phyloP scores from a whole-genome alignment of 2,329 filamentous ascomycete genomes.

The Lasiodiplodia sp. region DNA sequence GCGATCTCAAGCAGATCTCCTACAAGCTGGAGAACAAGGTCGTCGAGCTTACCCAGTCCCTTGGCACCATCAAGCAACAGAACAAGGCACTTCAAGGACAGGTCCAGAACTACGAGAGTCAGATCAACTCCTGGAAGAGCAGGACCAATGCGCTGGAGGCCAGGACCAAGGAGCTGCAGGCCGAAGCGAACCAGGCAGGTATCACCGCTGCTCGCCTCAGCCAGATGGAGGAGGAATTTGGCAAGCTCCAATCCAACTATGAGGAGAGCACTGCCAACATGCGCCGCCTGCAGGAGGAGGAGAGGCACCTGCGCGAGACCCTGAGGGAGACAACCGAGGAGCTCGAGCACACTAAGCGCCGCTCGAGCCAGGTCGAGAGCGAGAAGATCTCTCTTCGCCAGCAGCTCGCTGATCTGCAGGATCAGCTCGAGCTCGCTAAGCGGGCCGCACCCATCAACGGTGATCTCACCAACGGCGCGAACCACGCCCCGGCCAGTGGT shows the following conservation, averaged over 20 bases:
- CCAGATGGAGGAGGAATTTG: slow-evolving; percentile 95
- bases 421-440: slow-evolving; percentile 89
- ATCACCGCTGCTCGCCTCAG: slow-evolving; percentile 90
- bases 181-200: slow-evolving; percentile 96
- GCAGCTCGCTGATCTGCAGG: slow-evolving; percentile 87
- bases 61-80: slow-evolving; percentile 91
- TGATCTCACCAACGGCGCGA: slow-evolving; percentile 70
- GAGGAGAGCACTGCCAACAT: slow-evolving; percentile 90
- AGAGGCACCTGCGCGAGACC: slow-evolving; percentile 82
- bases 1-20: slow-evolving; percentile 98
- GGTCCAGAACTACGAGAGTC: slow-evolving; percentile 93
- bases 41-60: slow-evolving; percentile 91
- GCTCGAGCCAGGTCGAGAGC: slow-evolving; percentile 77
- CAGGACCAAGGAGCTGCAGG: slow-evolving; percentile 90
- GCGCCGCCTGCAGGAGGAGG: slow-evolving; percentile 94
- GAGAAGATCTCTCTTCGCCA: slow-evolving; percentile 87
- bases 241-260: slow-evolving; percentile 85
- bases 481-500: slow-evolving; percentile 66
- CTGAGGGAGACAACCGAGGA: slow-evolving; percentile 81
- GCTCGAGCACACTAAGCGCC: slow-evolving; percentile 78
- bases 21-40: slow-evolving; percentile 99
- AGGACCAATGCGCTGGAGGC: slow-evolving; percentile 89
- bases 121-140: slow-evolving; percentile 95
- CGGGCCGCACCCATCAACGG: slow-evolving; percentile 75
- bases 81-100: slow-evolving; percentile 90